Percentiles rank a stretch among this genome's conserved stretches.
Conservation (phyloP, 768 basidiomycete genomes). For the Suillus sp. region DNA sequence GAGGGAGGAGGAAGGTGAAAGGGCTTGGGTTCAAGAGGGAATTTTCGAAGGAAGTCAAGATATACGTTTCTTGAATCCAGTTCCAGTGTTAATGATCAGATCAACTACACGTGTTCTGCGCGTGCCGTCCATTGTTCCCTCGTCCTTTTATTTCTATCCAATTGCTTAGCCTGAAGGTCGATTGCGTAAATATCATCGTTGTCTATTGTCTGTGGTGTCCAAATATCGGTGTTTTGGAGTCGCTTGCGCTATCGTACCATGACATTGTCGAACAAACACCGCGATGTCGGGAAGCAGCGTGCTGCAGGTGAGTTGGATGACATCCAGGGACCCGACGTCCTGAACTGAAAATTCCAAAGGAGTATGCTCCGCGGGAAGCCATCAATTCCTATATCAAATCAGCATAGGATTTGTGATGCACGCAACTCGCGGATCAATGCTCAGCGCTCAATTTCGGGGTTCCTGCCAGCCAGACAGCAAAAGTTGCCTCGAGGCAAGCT, state of each 20-base stretch:
- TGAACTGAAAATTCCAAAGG: neutral
- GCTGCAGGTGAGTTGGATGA: slow-evolving; percentile 3
- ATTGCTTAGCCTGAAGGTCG: slow-evolving; percentile 18
- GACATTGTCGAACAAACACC: slow-evolving; percentile 1
- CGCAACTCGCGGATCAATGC: neutral
- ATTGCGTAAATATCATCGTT: slow-evolving; percentile 32
- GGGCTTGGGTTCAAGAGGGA: slow-evolving; percentile 34
- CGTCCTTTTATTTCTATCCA: slow-evolving; percentile 22
- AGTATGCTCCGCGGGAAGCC: neutral
- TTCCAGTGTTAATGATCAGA: slow-evolving; percentile 31
- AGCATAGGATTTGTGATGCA: slow-evolving; percentile 9
- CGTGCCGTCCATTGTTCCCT: slow-evolving; percentile 30
- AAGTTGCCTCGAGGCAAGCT: slow-evolving; percentile 2
- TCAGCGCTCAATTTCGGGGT: neutral
- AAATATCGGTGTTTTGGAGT: neutral
- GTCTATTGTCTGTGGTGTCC: slow-evolving; percentile 11
- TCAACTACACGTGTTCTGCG: slow-evolving; percentile 39
- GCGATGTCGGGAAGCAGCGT: neutral
- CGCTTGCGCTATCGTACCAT: neutral
- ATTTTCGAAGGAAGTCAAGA: slow-evolving; percentile 40
- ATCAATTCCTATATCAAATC: neutral
- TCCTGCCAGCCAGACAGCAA: neutral
- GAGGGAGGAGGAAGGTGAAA: slow-evolving; percentile 32
- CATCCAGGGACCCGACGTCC: slow-evolving; percentile 2
- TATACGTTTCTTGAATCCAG: slow-evolving; percentile 31